A percentile compares a stretch with the other conserved stretches of the same genome.
Conservation (phyloP, 306 rosid genomes). For the Psophocarpus tetragonolobus region DNA sequence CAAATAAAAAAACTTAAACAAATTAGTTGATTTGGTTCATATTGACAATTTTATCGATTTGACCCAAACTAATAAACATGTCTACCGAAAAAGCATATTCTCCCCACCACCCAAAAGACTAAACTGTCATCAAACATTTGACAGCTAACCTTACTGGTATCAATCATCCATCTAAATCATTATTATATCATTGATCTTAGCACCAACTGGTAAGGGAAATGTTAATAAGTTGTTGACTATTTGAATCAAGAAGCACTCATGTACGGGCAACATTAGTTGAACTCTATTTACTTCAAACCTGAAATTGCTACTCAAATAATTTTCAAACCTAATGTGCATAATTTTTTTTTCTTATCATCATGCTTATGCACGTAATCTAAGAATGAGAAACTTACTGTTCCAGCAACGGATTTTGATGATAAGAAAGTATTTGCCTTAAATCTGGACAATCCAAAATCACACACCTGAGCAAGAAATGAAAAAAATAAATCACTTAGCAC, state of each 20-base stretch:
- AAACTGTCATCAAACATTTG: constrained; percentile 8
- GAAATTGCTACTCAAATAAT: constrained; percentile 1
- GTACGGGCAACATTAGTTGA: background rate
- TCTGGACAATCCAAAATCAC: constrained; percentile 96
- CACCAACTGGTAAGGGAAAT: background rate
- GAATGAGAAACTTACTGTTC: constrained; percentile 66
- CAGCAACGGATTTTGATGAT: constrained; percentile 92
- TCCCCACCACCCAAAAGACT: background rate
- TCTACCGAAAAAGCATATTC: background rate
- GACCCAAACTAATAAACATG: no score
- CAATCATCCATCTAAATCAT: background rate
- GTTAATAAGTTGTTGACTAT: background rate
- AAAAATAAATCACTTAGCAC: background rate
- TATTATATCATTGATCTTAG: constrained; percentile 18
- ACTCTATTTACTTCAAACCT: constrained; percentile 7
- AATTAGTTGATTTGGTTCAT: no score
- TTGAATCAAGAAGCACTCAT: constrained; percentile 11
- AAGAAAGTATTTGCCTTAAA: constrained; percentile 90
- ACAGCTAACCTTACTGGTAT: background rate
- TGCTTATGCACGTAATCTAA: constrained; percentile 10
- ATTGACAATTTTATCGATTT: no score
- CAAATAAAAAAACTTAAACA: no score
- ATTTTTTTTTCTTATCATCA: background rate
- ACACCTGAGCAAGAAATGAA: constrained; percentile 56
- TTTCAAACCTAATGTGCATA: background rate